Evolutionary conservation across 768 basidiomycete species (phyloP).

Genomic region (Tulasnella calospora): DNA sequence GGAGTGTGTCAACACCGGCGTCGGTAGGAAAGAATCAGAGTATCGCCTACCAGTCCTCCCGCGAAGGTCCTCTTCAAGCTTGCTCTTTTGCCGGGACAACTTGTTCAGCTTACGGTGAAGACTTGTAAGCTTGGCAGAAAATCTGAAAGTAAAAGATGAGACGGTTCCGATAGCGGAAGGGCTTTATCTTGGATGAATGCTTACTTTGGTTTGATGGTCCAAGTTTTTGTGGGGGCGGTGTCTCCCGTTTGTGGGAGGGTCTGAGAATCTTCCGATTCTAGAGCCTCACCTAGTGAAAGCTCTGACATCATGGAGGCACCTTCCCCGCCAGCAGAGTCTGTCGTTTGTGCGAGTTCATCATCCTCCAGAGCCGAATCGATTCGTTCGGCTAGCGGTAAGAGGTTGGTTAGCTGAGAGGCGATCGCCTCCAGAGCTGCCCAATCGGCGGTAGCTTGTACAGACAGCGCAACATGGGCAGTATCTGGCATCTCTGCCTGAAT

Average conservation of each 20-base stretch:
- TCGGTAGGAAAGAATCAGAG: not conserved
- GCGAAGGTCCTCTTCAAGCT: slow-evolving; percentile 55
- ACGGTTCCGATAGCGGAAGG: not conserved
- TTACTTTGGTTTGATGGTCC: slow-evolving; percentile 65
- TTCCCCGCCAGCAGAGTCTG: slow-evolving; percentile 30
- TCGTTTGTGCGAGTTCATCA: slow-evolving; percentile 31
- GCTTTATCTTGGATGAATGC: slow-evolving; percentile 26
- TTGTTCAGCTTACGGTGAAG: slow-evolving; percentile 49
- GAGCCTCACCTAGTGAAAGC: slow-evolving; percentile 1
- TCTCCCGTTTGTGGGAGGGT: not conserved
- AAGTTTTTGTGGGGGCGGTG: slow-evolving; percentile 29
- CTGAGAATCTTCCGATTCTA: not conserved
- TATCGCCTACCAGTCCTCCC: slow-evolving; percentile 46
- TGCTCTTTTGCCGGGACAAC: slow-evolving; percentile 46
- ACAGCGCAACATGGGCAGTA: not conserved
- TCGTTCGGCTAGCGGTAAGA: slow-evolving; percentile 50
- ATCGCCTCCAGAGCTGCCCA: not conserved
- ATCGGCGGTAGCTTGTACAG: not conserved
- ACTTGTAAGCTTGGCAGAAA: slow-evolving; percentile 49
- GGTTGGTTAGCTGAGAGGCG: slow-evolving; percentile 33
- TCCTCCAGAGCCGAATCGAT: slow-evolving; percentile 51
- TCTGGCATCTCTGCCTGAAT: slow-evolving; percentile 24
- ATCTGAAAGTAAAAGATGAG: slow-evolving; percentile 41
- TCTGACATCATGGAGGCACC: slow-evolving; percentile 26
- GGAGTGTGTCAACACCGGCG: slow-evolving; percentile 31